Evolutionary conservation across 208 protist genomes (phyloP).

Genomic region (Tetramitus jugosus): DNA sequence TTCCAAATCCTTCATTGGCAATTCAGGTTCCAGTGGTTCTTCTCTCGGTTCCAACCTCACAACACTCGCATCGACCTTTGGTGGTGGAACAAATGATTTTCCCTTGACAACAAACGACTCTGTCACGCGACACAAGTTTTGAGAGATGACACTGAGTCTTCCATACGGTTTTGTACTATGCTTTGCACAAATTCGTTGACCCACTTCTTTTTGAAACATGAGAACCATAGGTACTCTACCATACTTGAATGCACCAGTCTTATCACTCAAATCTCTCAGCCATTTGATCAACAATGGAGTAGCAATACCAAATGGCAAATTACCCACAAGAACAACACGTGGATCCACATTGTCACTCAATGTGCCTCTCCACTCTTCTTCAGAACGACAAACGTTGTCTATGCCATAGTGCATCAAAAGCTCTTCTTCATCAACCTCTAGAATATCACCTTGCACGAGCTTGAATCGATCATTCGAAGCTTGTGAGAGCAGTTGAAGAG

Average conservation of each 20-base stretch:
- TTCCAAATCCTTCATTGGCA: not conserved
- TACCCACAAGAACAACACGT: not conserved
- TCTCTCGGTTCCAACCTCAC: not conserved
- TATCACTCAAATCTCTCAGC: not conserved
- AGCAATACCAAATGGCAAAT: slow-evolving; percentile 14
- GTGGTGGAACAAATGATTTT: slow-evolving; percentile 10
- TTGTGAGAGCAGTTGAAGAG: slow-evolving; percentile 1
- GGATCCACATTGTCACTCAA: not conserved
- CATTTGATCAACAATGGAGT: slow-evolving; percentile 17
- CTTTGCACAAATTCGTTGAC: slow-evolving; percentile 60
- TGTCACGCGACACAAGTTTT: slow-evolving; percentile 43
- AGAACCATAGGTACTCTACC: slow-evolving; percentile 67
- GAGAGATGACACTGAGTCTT: slow-evolving; percentile 59
- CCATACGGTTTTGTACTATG: slow-evolving; percentile 63
- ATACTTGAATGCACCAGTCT: slow-evolving; percentile 34
- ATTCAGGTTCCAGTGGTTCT: not conserved
- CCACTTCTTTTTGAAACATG: slow-evolving; percentile 72
- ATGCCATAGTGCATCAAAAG: not conserved
- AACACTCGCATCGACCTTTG: not conserved
- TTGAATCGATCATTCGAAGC: not conserved
- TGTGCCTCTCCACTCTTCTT: not conserved
- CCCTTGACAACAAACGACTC: not conserved
- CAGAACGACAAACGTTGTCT: not conserved
- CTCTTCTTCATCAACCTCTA: not conserved
- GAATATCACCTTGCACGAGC: slow-evolving; percentile 18